phyloP scores from a whole-genome alignment of 2,329 filamentous ascomycete genomes.

The Akanthomyces uredinophilus region DNA sequence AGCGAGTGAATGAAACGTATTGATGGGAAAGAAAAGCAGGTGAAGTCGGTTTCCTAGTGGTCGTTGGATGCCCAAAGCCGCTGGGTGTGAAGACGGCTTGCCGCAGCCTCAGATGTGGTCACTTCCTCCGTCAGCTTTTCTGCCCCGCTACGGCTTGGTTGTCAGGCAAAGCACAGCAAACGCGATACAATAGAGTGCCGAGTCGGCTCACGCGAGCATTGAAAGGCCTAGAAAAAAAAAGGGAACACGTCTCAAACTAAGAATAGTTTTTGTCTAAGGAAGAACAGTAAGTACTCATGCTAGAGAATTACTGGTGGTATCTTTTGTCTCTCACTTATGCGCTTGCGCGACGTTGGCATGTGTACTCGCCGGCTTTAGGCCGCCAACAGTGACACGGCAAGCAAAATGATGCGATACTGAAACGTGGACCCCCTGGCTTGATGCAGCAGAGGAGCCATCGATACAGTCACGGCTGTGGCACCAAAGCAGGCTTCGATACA shows the following conservation, averaged over 20 bases:
- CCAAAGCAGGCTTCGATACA: neutral
- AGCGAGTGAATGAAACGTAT: neutral
- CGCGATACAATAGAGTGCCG: neutral
- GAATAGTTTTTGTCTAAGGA: neutral
- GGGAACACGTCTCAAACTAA: neutral
- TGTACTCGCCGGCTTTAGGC: neutral
- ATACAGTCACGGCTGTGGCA: neutral
- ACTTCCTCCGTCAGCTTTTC: neutral
- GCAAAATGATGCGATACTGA: neutral
- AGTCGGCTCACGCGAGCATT: neutral
- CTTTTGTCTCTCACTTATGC: no score
- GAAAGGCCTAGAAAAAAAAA: neutral
- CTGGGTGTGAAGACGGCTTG: neutral
- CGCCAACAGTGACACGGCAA: neutral
- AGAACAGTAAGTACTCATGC: neutral
- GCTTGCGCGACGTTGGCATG: neutral
- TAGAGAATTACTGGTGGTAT: neutral
- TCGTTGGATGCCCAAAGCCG: neutral
- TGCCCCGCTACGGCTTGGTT: neutral
- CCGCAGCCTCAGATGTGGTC: neutral
- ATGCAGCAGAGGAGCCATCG: neutral
- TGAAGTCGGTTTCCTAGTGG: neutral
- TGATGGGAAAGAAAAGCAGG: neutral
- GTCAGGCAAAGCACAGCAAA: neutral
- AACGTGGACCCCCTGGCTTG: neutral